These are phyloP conservation scores for Xylariaceae sp. DNA, from an alignment of 2,329 filamentous ascomycete genomes.

Conservation along the genomic window DNA sequence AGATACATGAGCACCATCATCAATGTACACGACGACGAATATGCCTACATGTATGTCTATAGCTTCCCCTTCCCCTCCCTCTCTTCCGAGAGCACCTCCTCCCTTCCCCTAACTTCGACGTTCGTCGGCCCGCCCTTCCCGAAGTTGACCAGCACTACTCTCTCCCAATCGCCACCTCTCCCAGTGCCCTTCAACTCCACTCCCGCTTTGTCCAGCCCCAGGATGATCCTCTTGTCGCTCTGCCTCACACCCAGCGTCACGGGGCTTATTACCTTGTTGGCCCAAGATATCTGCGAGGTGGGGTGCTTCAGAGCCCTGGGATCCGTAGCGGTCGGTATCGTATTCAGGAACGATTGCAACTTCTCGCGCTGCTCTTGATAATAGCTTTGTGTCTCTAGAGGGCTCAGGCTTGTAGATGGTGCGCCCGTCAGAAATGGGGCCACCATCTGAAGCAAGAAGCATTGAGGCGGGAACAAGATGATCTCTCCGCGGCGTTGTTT, in stretches of 20 bases:
- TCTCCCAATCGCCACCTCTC: conserved; percentile 55
- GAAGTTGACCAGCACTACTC: conserved; percentile 58
- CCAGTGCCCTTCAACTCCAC: conserved; percentile 48
- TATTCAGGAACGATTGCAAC: conserved; percentile 53
- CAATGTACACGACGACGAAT: neutral
- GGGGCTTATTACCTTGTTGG: conserved; percentile 61
- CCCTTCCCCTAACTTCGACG: conserved; percentile 51
- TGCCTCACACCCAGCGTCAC: conserved; percentile 43
- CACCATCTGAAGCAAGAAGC: conserved; percentile 66
- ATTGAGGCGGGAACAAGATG: conserved; percentile 88
- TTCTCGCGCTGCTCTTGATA: conserved; percentile 49
- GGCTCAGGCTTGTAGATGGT: conserved; percentile 22
- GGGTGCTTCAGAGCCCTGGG: conserved; percentile 38
- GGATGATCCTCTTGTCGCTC: conserved; percentile 46
- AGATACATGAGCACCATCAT: too few species aligned
- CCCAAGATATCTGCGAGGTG: conserved; percentile 52
- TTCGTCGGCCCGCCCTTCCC: conserved; percentile 48
- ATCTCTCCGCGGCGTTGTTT: conserved; percentile 64
- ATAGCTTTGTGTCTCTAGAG: conserved; percentile 27
- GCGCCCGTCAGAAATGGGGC: conserved; percentile 47
- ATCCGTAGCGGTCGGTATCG: conserved; percentile 41
- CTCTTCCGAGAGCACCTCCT: conserved; percentile 49
- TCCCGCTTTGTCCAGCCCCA: conserved; percentile 58
- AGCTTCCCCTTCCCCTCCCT: conserved; percentile 26
- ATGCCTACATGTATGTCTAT: conserved; percentile 2